Conservation (phyloP, 2,329 filamentous ascomycete genomes). For the Phoma sp. region DNA sequence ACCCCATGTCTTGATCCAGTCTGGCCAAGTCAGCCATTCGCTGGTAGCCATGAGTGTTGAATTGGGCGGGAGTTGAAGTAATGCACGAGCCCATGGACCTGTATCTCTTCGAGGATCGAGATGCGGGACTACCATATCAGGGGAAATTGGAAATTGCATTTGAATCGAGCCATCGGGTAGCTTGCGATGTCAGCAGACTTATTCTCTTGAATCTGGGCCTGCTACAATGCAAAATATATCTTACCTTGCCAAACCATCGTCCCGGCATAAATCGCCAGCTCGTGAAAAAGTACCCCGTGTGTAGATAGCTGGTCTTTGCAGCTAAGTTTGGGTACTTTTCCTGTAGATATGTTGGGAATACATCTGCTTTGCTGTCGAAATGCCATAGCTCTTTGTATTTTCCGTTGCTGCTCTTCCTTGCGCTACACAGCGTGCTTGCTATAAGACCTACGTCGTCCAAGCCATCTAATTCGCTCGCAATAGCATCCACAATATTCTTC, state of each 20-base stretch:
- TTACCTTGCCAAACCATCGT: constrained; percentile 27
- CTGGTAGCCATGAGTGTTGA: constrained; percentile 36
- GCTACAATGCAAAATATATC: not conserved
- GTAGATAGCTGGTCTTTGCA: constrained; percentile 28
- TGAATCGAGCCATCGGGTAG: constrained; percentile 22
- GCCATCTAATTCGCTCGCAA: constrained; percentile 23
- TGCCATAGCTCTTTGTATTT: constrained; percentile 32
- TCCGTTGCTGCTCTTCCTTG: constrained; percentile 34
- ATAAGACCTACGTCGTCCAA: constrained; percentile 33
- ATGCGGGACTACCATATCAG: constrained; percentile 22
- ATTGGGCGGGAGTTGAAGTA: constrained; percentile 27
- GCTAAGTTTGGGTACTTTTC: constrained; percentile 26
- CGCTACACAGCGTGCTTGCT: constrained; percentile 29
- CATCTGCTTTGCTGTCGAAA: constrained; percentile 40
- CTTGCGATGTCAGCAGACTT: constrained; percentile 2
- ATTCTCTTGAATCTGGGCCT: not conserved
- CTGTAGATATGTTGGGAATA: constrained; percentile 31
- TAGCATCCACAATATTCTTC: constrained; percentile 39
- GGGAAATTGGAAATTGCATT: constrained; percentile 25
- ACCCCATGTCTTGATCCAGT: constrained; percentile 33
- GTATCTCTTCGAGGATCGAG: constrained; percentile 26
- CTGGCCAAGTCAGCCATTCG: constrained; percentile 26
- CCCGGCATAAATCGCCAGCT: constrained; percentile 28
- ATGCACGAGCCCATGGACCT: constrained; percentile 25
- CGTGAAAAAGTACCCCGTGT: constrained; percentile 31